Percentiles rank a stretch among this genome's conserved stretches.
These are phyloP conservation scores for Delonix regia DNA, from an alignment of 306 rosid genomes.

Conservation along the genomic window DNA sequence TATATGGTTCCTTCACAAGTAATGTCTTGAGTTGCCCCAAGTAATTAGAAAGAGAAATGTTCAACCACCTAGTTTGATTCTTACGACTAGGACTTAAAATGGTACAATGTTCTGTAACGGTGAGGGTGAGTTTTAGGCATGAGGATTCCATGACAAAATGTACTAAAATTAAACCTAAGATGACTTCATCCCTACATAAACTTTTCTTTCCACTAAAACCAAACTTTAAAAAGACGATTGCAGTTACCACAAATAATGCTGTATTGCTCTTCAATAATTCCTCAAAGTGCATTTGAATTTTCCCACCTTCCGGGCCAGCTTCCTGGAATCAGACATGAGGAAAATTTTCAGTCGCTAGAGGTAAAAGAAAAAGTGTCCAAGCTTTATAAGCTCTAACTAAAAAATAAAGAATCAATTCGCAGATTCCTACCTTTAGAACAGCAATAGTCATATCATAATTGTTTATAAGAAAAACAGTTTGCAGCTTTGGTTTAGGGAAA, in stretches of 20 bases:
- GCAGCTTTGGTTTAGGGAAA: constrained; percentile 75
- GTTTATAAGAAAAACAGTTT: constrained; percentile 91
- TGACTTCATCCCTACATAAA: neutral
- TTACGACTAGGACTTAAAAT: neutral
- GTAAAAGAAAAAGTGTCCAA: neutral
- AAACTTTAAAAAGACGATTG: constrained; percentile 14
- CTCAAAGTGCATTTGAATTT: constrained; percentile 93
- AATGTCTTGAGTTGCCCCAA: constrained; percentile 21
- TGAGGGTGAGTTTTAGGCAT: neutral
- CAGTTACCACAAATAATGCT: constrained; percentile 83
- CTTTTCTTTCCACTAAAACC: neutral
- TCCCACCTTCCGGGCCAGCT: constrained; percentile 92
- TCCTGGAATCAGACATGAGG: constrained; percentile 59
- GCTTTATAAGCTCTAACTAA: constrained; percentile 11
- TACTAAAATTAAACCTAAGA: neutral
- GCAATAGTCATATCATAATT: constrained; percentile 97
- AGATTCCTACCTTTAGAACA: constrained; percentile 77
- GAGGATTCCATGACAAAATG: constrained; percentile 11
- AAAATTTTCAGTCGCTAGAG: constrained; percentile 25
- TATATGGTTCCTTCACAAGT: neutral
- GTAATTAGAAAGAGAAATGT: neutral
- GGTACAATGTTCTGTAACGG: constrained; percentile 17
- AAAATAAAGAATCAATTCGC: constrained; percentile 27
- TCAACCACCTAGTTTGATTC: neutral
- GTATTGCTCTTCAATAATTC: constrained; percentile 94